Base-by-base conservation (phyloP, 805 yeast genomes). In the Trichomonascus vanleenenianus region DNA sequence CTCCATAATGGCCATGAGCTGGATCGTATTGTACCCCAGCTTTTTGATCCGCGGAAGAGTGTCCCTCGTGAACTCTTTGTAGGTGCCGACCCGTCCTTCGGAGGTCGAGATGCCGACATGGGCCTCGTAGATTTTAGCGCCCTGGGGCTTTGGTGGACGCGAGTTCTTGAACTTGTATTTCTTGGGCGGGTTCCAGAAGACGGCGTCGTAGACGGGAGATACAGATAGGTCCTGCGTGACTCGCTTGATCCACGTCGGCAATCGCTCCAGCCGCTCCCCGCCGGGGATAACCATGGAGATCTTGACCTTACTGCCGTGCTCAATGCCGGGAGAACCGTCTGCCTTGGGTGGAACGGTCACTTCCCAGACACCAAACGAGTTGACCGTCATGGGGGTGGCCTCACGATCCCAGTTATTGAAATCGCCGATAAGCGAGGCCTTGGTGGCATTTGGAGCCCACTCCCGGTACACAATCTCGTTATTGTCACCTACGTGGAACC, bases 1-100 rank as follows among this genome's bases (percentile, higher is more conserved):
- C 65, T 91, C 98, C 98, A 91, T 91, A 38, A 91, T 76, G 0
- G 98, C 97, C 98, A 91, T 91, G 59, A 91, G 72, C 66, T 91
- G 98, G 56, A 91, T 83, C 3, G 95, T 81, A 63, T 93, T 87
- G 64, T 91, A 91, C 32, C 97, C 97, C 49, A 89, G 72, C 51
- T 82, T 77, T 55, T 79, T 79, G 54, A 91, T 85, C 39, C 82
- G 73, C n/a, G 97, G 97, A 50, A 91, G 73, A 10, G 88, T 73
- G 52, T 85, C 80, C 39, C 68, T 54, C 11, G 96, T 83, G 63
- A 91, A 91, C 62, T 91, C 94, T 53, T 76, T 79, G 65, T 91
- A 91, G 10, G 91, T 66, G 2, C 95, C 96, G 43, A 93, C 68
- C 47, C 77, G 78, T 30, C 93, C 89, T 47, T 91, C 93, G 1